Conservation (phyloP, 2,329 filamentous ascomycete genomes). For the Cytospora piceicola region DNA sequence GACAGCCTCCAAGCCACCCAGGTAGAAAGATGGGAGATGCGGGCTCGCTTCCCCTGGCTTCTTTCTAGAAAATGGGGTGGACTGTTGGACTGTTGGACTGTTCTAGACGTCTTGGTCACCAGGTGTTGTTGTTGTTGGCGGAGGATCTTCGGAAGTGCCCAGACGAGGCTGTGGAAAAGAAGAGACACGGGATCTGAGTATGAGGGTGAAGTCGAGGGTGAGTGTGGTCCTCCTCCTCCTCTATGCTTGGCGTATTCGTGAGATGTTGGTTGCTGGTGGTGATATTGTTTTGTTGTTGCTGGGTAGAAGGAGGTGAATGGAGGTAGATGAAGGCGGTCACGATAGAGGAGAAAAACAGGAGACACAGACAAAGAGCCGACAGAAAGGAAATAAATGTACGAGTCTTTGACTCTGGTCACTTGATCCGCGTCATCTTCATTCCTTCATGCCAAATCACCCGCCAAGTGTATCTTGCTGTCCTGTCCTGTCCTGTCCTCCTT, state of each 20-base stretch:
- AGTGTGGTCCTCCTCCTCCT: slow-evolving; percentile 16
- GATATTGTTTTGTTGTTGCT: too few relatives aligned
- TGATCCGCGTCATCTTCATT: neutral
- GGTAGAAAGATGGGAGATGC: neutral
- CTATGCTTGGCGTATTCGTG: neutral
- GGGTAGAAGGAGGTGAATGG: neutral
- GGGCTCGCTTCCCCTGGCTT: slow-evolving; percentile 3
- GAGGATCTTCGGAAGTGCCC: neutral
- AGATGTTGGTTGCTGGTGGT: neutral
- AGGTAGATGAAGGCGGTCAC: neutral
- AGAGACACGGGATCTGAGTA: neutral
- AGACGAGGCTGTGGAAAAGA: slow-evolving; percentile 1
- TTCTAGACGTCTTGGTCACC: slow-evolving; percentile 21
- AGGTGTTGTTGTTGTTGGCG: neutral
- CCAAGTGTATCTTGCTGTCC: neutral
- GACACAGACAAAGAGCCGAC: neutral
- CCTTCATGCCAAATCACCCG: neutral
- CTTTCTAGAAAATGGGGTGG: slow-evolving; percentile 13
- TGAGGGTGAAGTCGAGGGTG: slow-evolving; percentile 13
- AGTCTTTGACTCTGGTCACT: neutral
- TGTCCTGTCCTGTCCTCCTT: too few relatives aligned
- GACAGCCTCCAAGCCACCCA: neutral
- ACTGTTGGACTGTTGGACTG: slow-evolving; percentile 22
- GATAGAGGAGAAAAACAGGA: neutral
- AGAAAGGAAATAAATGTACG: neutral